phyloP scores from a whole-genome alignment of 139 green algal species.

The Yamagishiella unicocca region DNA sequence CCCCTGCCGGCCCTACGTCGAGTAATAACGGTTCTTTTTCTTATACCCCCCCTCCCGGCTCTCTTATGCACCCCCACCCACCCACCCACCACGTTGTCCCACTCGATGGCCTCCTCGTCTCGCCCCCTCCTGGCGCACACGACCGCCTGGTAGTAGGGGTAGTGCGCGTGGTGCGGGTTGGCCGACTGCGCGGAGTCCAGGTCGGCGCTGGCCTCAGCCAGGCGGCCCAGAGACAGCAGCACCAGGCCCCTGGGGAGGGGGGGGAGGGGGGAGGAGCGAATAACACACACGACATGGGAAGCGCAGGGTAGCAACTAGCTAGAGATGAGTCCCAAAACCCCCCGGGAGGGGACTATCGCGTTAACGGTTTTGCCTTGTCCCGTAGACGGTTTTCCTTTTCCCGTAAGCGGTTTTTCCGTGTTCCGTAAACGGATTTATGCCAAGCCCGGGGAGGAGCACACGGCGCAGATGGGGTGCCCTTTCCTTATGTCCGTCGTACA shows the following conservation, averaged over 20 bases:
- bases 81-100: slow-evolving; percentile 42
- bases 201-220: slow-evolving; percentile 46
- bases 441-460: too few relatives aligned
- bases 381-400: too few relatives aligned
- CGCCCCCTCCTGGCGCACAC: slow-evolving; percentile 25
- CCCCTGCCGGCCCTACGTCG: too few relatives aligned
- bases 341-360: too few relatives aligned
- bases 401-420: too few relatives aligned
- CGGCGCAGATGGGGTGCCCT: too few relatives aligned
- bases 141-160: slow-evolving; percentile 58
- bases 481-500: too few relatives aligned
- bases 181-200: slow-evolving; percentile 45
- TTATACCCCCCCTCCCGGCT: neutral
- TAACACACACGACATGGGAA: neutral
- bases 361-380: too few relatives aligned
- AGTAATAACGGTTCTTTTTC: neutral
- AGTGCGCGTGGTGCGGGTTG: slow-evolving; percentile 62
- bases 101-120: slow-evolving; percentile 28
- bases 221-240: slow-evolving; percentile 48
- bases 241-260: slow-evolving; percentile 41
- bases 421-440: too few relatives aligned
- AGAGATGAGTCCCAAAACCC: too few relatives aligned
- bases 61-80: too few relatives aligned
- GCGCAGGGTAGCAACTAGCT: too few relatives aligned
- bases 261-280: neutral